A percentile compares a stretch with the other conserved stretches of the same genome.
Evolutionary conservation across 2,329 filamentous ascomycete species (phyloP).

Genomic region (Sclerotinia sclerotiorum): DNA sequence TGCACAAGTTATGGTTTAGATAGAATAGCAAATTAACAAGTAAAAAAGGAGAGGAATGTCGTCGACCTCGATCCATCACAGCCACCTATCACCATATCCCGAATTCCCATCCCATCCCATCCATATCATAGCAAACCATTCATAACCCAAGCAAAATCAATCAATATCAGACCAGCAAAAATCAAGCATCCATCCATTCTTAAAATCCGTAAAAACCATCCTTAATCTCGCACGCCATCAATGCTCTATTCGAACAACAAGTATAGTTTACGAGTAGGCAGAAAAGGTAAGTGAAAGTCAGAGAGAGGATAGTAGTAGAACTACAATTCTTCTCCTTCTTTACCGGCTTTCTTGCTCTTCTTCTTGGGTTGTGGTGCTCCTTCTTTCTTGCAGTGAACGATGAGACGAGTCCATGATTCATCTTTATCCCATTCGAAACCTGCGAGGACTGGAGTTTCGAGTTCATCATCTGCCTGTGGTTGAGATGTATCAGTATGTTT

Average conservation of each 20-base stretch:
- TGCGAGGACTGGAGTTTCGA: conserved; percentile 81
- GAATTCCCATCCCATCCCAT: not conserved
- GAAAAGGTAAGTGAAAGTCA: not conserved
- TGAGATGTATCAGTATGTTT: conserved; percentile 31
- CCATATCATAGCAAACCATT: not conserved
- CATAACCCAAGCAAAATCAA: conserved; percentile 10
- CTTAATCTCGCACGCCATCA: conserved; percentile 2
- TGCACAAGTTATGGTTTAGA: too few species aligned
- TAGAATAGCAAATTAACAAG: not conserved
- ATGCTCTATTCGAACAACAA: conserved; percentile 16
- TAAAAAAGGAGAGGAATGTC: not conserved
- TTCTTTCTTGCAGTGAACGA: conserved; percentile 81
- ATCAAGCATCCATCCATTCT: not conserved
- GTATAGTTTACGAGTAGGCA: conserved; percentile 19
- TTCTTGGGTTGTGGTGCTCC: conserved; percentile 62
- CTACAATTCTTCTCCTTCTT: conserved; percentile 43
- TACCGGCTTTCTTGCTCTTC: conserved; percentile 57
- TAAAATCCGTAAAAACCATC: not conserved
- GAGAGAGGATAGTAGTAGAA: not conserved
- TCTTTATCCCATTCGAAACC: conserved; percentile 97
- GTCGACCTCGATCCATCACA: not conserved
- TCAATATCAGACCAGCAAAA: not conserved
- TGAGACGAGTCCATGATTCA: conserved; percentile 82
- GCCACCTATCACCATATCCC: conserved; percentile 5
- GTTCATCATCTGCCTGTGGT: conserved; percentile 80